Conservation (phyloP, 1,139 yeast species). For the Wickerhamiella infanticola region DNA sequence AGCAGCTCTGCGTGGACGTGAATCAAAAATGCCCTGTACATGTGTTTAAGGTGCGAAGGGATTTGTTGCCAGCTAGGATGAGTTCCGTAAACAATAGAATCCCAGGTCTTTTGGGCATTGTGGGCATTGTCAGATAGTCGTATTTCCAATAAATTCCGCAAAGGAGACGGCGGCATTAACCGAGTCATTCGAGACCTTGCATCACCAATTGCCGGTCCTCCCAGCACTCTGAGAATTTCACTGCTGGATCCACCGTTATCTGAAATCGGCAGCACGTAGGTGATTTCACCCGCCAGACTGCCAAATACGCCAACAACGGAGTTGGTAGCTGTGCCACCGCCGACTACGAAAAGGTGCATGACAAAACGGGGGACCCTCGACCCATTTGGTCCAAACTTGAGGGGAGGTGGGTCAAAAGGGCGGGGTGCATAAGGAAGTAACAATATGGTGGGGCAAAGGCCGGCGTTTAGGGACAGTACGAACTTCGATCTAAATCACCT, state of each 20-base stretch:
- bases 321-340: conserved; percentile 71
- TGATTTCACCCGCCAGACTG: conserved; percentile 28
- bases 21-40: conserved; percentile 60
- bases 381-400: too few relatives aligned
- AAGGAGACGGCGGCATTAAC: conserved; percentile 31
- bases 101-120: conserved; percentile 59
- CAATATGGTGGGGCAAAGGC: too few relatives aligned
- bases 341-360: conserved; percentile 26
- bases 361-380: too few relatives aligned
- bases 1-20: conserved; percentile 66
- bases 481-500: too few relatives aligned
- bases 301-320: conserved; percentile 39
- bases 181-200: conserved; percentile 68
- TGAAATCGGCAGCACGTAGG: conserved; percentile 67
- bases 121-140: conserved; percentile 40
- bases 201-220: conserved; percentile 95
- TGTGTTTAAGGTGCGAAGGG: conserved; percentile 51
- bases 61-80: conserved; percentile 54
- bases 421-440: too few relatives aligned
- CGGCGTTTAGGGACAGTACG: too few relatives aligned
- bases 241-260: conserved; percentile 95
- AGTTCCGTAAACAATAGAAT: conserved; percentile 59
- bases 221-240: conserved; percentile 73
- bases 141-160: conserved; percentile 36
- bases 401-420: too few relatives aligned